Evolutionary conservation across 305 asterid species (phyloP).

Genomic region (Fraxinus xanthoxyloides): DNA sequence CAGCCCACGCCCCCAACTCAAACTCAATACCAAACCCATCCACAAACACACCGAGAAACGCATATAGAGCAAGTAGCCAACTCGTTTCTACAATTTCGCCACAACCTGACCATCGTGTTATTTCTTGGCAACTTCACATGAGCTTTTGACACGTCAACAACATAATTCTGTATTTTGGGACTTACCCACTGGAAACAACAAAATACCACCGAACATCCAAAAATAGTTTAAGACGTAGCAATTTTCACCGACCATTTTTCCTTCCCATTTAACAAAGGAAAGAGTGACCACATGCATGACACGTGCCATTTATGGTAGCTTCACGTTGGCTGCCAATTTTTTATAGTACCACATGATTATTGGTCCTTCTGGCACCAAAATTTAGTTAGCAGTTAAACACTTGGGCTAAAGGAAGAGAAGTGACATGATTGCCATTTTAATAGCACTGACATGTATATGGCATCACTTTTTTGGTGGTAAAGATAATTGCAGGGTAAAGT

Average conservation of each 20-base stretch:
- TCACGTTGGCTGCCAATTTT: background rate
- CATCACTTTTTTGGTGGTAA: constrained; percentile 32
- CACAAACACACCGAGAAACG: background rate
- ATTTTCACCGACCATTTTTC: background rate
- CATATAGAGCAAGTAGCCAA: background rate
- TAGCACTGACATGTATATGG: background rate
- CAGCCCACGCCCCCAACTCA: background rate
- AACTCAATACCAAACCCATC: background rate
- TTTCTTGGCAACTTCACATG: background rate
- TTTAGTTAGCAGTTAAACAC: background rate
- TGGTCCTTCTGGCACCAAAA: background rate
- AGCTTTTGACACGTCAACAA: background rate
- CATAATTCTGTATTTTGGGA: background rate
- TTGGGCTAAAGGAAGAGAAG: background rate
- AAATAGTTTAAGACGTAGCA: background rate
- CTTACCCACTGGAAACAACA: background rate
- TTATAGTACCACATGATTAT: background rate
- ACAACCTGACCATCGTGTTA: background rate
- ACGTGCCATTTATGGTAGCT: background rate
- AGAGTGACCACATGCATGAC: background rate
- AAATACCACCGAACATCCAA: background rate
- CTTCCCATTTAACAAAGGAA: background rate
- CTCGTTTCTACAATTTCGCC: background rate
- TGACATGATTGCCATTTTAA: background rate
- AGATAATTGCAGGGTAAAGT: no score